phyloP scores from a whole-genome alignment of 345 rosid genomes.

The Dipteronia dyeriana region DNA sequence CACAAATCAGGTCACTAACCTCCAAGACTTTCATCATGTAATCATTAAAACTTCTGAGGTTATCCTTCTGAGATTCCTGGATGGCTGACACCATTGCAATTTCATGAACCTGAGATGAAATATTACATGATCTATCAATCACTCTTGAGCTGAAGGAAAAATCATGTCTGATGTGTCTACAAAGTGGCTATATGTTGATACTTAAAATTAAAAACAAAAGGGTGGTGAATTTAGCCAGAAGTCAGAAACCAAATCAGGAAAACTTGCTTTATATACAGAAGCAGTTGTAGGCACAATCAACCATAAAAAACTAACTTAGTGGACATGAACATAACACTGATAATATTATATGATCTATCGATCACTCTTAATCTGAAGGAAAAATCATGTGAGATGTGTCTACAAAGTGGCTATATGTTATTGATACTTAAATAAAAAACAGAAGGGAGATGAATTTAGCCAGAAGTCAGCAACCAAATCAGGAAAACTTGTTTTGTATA shows the following conservation, averaged over 20 bases:
- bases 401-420: not conserved
- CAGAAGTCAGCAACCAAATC: conserved; percentile 11
- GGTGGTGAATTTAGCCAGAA: not conserved
- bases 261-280: conserved; percentile 1
- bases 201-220: not conserved
- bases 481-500: not conserved
- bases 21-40: conserved; percentile 92
- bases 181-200: not conserved
- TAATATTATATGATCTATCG: conserved; percentile 2
- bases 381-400: not conserved
- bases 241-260: conserved; percentile 9
- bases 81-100: conserved; percentile 97
- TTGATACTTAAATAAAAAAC: not conserved
- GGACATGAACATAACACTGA: not conserved
- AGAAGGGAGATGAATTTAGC: not conserved
- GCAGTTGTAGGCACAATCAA: not conserved
- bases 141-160: not conserved
- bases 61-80: conserved; percentile 98
- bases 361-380: not conserved
- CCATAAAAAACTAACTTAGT: not conserved
- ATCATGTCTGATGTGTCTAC: not conserved
- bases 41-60: conserved; percentile 85
- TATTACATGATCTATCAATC: conserved; percentile 1
- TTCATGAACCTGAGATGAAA: conserved; percentile 76
- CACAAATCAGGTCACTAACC: conserved; percentile 47